Conservation (phyloP, 1,139 yeast genomes). For the Hemisphaericaspora subhashii region DNA sequence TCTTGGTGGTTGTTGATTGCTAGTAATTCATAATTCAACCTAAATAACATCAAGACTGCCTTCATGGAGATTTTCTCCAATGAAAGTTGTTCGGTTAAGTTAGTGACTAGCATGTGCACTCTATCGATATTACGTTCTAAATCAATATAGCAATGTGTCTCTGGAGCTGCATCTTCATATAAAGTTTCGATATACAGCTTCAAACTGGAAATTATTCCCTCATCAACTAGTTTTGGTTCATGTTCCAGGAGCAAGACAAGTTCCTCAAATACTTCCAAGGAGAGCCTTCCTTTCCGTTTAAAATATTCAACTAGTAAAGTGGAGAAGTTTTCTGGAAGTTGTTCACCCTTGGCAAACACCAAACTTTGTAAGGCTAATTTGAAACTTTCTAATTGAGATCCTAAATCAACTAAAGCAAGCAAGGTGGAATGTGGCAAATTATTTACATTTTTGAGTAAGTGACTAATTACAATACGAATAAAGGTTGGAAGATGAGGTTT, state of each 20-base stretch:
- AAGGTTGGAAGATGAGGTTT: conserved; percentile 6
- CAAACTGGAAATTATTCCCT: conserved; percentile 21
- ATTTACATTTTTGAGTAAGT: conserved; percentile 12
- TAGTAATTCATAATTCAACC: conserved; percentile 26
- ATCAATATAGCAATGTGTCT: conserved; percentile 37
- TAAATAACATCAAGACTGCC: conserved; percentile 19
- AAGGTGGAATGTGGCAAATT: conserved; percentile 21
- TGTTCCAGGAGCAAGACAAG: conserved; percentile 13
- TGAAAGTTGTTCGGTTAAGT: conserved; percentile 12
- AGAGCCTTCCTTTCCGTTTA: conserved; percentile 15
- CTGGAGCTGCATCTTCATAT: conserved; percentile 29
- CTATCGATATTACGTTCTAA: conserved; percentile 31
- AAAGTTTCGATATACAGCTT: conserved; percentile 31
- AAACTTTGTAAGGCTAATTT: conserved; percentile 15
- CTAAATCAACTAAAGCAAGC: conserved; percentile 28
- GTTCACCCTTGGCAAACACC: conserved; percentile 11
- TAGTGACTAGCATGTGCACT: conserved; percentile 24
- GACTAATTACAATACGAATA: conserved; percentile 4
- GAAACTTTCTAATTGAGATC: conserved; percentile 16
- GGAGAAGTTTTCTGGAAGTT: conserved; percentile 22
- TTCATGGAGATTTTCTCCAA: conserved; percentile 13
- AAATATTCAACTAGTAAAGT: conserved; percentile 23
- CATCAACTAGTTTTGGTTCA: conserved; percentile 15
- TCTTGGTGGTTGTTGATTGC: conserved; percentile 17
- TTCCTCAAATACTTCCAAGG: conserved; percentile 26